Evolutionary conservation across 2,329 filamentous ascomycete genomes (phyloP).

Genomic region (Botrytis sinoallii): DNA sequence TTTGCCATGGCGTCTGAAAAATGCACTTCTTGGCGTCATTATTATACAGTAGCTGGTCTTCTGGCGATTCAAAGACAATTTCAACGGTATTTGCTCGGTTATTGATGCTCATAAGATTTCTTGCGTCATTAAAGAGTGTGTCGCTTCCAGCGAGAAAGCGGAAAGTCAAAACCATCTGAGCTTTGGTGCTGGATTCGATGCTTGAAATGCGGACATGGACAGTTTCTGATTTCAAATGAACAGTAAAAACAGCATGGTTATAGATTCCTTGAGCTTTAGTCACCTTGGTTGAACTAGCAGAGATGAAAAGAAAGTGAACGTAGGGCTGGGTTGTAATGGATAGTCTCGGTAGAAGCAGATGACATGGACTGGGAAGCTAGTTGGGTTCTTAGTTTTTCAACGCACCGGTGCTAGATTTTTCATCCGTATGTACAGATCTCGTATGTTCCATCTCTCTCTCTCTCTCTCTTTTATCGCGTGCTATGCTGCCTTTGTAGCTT

Average conservation of each 20-base stretch:
- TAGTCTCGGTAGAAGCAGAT: neutral
- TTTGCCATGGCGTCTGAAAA: neutral
- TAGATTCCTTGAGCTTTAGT: neutral
- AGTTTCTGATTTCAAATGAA: neutral
- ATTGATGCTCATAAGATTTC: neutral
- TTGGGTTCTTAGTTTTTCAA: neutral
- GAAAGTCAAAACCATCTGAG: neutral
- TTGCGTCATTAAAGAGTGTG: neutral
- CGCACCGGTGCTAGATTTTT: too few relatives aligned
- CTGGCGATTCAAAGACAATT: neutral
- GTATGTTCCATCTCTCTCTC: neutral
- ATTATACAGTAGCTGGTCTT: too few relatives aligned
- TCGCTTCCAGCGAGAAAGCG: neutral
- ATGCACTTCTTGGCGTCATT: neutral
- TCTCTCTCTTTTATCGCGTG: neutral
- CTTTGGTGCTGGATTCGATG: neutral
- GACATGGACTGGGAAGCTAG: too few relatives aligned
- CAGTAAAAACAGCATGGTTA: neutral
- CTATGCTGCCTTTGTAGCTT: neutral
- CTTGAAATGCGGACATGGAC: neutral
- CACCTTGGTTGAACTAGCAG: neutral
- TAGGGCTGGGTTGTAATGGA: neutral
- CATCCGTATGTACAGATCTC: neutral
- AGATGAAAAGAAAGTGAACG: neutral
- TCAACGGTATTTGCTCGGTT: neutral